Evolutionary conservation across 495 filamentous ascomycete species (phyloP).

Genomic region (Neurospora tetraspora): DNA sequence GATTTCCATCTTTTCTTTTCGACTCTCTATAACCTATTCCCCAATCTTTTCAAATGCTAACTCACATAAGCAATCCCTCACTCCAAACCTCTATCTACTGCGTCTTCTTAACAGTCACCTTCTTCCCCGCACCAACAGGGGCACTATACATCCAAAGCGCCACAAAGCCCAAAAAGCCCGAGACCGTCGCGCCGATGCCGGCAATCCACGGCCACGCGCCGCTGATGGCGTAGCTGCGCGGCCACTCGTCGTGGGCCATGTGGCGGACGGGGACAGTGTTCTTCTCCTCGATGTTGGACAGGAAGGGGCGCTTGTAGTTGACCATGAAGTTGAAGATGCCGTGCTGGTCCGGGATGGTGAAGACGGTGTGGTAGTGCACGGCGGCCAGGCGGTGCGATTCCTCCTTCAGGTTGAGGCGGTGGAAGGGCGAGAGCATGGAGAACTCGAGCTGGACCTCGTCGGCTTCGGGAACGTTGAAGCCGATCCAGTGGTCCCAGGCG

Average conservation of each 20-base stretch:
- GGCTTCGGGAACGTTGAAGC: slow-evolving; percentile 55
- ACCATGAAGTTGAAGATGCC: slow-evolving; percentile 95
- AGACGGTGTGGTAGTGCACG: slow-evolving; percentile 53
- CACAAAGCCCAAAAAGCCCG: slow-evolving; percentile 77
- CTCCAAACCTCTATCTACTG: slow-evolving; percentile 36
- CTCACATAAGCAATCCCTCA: not conserved
- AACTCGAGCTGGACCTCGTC: slow-evolving; percentile 90
- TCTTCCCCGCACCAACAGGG: slow-evolving; percentile 35
- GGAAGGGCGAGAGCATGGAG: slow-evolving; percentile 96
- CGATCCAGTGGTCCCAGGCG: slow-evolving; percentile 53
- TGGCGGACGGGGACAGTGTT: slow-evolving; percentile 87
- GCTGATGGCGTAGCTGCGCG: slow-evolving; percentile 78
- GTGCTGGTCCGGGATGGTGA: slow-evolving; percentile 88
- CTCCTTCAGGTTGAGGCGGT: slow-evolving; percentile 62
- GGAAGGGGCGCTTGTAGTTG: slow-evolving; percentile 91
- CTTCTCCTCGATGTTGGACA: slow-evolving; percentile 88
- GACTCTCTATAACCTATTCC: not conserved
- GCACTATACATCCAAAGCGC: slow-evolving; percentile 83
- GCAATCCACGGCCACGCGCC: slow-evolving; percentile 94
- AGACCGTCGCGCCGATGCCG: slow-evolving; percentile 73
- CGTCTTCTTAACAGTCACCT: slow-evolving; percentile 54
- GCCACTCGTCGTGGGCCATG: slow-evolving; percentile 95
- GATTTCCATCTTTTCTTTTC: not conserved
- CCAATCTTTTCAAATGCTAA: not conserved
- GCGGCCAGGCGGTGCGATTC: slow-evolving; percentile 27